These are phyloP conservation scores for Neltuma alba DNA, from an alignment of 306 rosid genomes.

Conservation along the genomic window DNA sequence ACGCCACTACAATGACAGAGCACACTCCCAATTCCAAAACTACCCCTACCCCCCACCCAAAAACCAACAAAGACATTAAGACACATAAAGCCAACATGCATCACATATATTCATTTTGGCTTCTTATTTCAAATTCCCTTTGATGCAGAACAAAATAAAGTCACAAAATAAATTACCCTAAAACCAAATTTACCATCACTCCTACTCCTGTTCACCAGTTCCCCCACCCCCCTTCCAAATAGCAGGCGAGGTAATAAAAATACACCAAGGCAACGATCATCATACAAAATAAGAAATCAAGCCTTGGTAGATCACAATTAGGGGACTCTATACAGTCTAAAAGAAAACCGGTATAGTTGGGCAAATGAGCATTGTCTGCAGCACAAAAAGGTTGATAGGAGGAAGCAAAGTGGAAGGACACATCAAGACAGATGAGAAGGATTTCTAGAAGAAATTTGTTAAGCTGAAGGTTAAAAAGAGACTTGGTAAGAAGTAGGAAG, in stretches of 20 bases:
- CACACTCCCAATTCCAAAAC: background rate
- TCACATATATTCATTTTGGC: background rate
- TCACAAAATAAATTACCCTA: no score
- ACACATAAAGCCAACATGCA: background rate
- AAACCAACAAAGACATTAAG: no score
- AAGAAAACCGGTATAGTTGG: background rate
- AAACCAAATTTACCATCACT: no score
- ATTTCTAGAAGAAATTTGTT: background rate
- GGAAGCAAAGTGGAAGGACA: background rate
- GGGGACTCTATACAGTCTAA: background rate
- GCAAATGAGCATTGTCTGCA: background rate
- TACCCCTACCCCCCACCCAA: background rate
- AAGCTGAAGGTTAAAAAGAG: background rate
- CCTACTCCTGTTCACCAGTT: no score
- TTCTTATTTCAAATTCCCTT: no score
- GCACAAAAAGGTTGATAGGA: background rate
- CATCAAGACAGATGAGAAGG: background rate
- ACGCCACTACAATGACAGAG: background rate
- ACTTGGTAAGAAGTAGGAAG: background rate
- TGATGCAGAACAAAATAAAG: no score
- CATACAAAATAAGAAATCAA: no score
- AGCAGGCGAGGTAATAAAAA: no score
- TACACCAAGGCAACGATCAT: no score
- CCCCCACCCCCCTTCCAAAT: no score
- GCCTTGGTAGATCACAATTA: no score